Evolutionary conservation across 1,284 basidiomycete genomes (phyloP), one percentile per base, ranked within the genome.

Genomic region (Austropuccinia psidii): DNA sequence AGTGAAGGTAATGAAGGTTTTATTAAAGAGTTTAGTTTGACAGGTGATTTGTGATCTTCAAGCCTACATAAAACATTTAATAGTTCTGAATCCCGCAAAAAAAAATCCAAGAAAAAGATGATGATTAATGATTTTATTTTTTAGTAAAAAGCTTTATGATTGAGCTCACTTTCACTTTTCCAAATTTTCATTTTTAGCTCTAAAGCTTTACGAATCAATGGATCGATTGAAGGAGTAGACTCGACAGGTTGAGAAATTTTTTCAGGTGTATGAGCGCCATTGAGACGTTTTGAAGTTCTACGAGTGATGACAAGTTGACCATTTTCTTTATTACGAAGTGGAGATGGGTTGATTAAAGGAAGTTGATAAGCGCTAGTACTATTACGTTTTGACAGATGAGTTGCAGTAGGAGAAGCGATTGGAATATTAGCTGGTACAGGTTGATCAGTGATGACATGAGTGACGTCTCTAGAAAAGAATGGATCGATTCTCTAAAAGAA

Each of bases 161-260:
- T 47, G 17, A n/a, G 49, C 89, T 78, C 85, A 93, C 79, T 90
- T 83, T 86, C 82, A 5, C 88, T 83, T 47, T 83, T 87, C 94
- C 96, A 98, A 35, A 98, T 87, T 82, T 97, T 98, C 81, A 93
- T 90, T 43, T 87, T 86, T 76, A 90, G 89, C 41, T 85, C 84
- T 60, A 86, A 82, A 1, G 93, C 93, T 80, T 93, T 91, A 72
- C 85, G 82, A 4, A 91, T 84, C 39, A 93, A 84, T 73, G 85
- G 85, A 47, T 85, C 83, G 61, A 83, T 82, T 55, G 78, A 79
- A 11, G 54, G 55, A 47, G 35, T 72, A 2, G 45, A 33, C 6
- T 52, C 27, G n/a, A 39, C 21, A 24, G 33, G 33, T 27, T 60
- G n/a, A 5, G 31, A 9, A 15, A 37, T 47, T 35, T 66, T 66